Evolutionary conservation across 208 protist species (phyloP).

Genomic region (Zelonia costaricensis): DNA sequence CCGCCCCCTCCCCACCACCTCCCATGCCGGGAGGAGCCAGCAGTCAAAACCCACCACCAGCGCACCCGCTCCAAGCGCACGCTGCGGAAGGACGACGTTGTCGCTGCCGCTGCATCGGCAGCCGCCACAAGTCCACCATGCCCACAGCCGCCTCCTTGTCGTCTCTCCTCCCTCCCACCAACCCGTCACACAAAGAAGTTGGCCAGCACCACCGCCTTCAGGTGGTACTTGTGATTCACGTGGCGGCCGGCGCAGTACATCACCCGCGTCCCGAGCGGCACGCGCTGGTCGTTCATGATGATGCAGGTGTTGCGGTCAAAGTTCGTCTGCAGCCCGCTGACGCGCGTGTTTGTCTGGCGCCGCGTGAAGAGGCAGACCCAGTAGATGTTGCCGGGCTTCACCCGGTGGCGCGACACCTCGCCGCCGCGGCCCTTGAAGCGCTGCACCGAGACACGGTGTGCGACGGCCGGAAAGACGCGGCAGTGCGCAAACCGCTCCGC

Average conservation of each 20-base stretch:
- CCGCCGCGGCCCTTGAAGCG: conserved; percentile 82
- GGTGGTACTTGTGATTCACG: conserved; percentile 92
- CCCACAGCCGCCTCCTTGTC: too few relatives aligned
- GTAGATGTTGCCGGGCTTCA: conserved; percentile 90
- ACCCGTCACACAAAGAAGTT: conserved; percentile 94
- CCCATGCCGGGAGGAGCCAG: too few relatives aligned
- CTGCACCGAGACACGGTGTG: conserved; percentile 88
- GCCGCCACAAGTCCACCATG: too few relatives aligned
- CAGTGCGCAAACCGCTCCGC: conserved; percentile 90
- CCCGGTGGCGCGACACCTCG: conserved; percentile 68
- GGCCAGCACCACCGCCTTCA: conserved; percentile 91
- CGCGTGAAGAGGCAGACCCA: conserved; percentile 90
- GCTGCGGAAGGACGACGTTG: too few relatives aligned
- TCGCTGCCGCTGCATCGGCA: too few relatives aligned
- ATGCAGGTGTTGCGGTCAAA: conserved; percentile 94
- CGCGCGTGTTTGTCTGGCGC: conserved; percentile 83
- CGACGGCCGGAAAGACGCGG: conserved; percentile 86
- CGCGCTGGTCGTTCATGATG: conserved; percentile 91
- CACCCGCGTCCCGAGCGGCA: conserved; percentile 86
- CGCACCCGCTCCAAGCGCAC: too few relatives aligned
- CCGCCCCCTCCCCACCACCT: too few relatives aligned
- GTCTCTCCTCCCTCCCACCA: too few relatives aligned
- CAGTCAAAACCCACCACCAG: too few relatives aligned
- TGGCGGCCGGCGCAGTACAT: conserved; percentile 92
- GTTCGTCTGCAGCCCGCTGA: conserved; percentile 89